phyloP scores from a whole-genome alignment of 1,284 basidiomycete genomes.

The Apiotrichum siamense region DNA sequence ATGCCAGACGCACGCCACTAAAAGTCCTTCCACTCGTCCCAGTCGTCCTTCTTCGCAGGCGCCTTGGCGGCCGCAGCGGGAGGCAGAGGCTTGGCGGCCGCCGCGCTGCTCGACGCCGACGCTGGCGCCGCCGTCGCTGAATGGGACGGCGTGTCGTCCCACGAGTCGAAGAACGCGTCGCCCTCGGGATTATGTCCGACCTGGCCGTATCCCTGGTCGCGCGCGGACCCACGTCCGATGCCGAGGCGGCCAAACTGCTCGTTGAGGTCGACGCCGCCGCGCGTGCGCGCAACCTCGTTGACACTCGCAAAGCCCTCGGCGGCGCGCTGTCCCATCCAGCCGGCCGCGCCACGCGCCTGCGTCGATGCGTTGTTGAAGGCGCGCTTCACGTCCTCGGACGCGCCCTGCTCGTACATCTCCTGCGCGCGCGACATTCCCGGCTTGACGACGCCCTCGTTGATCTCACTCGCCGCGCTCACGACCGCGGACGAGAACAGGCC shows the following conservation, averaged over 20 bases:
- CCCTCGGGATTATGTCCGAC: slow-evolving; percentile 11
- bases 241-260: slow-evolving; percentile 42
- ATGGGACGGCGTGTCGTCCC: slow-evolving; percentile 10
- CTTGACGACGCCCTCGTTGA: slow-evolving; percentile 45
- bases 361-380: slow-evolving; percentile 22
- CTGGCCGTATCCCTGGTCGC: slow-evolving; percentile 13
- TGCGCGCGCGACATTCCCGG: slow-evolving; percentile 37
- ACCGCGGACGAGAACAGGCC: slow-evolving; percentile 46
- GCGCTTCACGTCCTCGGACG: slow-evolving; percentile 32
- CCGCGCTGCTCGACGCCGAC: too few relatives aligned
- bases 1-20: slow-evolving; percentile 9
- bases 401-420: slow-evolving; percentile 23
- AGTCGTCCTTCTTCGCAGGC: slow-evolving; percentile 23
- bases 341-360: slow-evolving; percentile 31
- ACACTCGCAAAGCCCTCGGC: slow-evolving; percentile 40
- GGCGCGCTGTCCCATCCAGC: slow-evolving; percentile 35
- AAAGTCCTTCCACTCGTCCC: slow-evolving; percentile 42
- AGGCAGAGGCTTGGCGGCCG: neutral
- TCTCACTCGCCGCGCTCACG: slow-evolving; percentile 34
- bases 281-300: slow-evolving; percentile 40
- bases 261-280: slow-evolving; percentile 44
- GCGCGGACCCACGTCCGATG: slow-evolving; percentile 14
- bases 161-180: slow-evolving; percentile 38
- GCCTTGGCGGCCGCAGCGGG: slow-evolving; percentile 1
- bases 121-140: too few relatives aligned